Conservation (phyloP, 2,329 filamentous ascomycete genomes). For the Penicillium capsulatum region DNA sequence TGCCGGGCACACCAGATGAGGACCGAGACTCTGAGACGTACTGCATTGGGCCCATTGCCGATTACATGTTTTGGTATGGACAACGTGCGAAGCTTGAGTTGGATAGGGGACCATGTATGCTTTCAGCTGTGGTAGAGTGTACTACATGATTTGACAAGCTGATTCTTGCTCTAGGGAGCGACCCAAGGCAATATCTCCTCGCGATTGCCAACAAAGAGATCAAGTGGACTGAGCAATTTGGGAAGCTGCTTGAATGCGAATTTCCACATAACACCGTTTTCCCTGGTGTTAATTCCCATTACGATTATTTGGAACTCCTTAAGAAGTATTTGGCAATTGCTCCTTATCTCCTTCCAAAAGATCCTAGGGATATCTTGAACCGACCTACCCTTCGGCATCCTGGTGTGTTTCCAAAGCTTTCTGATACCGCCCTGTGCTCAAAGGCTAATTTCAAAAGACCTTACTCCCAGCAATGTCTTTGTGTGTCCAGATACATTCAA, state of each 20-base stretch:
- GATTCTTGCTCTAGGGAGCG: conserved; percentile 13
- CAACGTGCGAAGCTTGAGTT: conserved; percentile 16
- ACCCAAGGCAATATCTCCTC: conserved; percentile 16
- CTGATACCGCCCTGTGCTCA: background rate
- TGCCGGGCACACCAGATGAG: conserved; percentile 4
- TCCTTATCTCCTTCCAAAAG: conserved; percentile 20
- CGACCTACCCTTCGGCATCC: conserved; percentile 22
- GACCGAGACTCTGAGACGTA: conserved; percentile 15
- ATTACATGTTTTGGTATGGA: conserved; percentile 30
- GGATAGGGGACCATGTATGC: conserved; percentile 24
- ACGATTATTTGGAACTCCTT: conserved; percentile 20
- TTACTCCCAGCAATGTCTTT: conserved; percentile 23
- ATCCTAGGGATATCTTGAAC: conserved; percentile 5
- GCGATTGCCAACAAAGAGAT: conserved; percentile 19
- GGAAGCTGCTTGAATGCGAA: conserved; percentile 17
- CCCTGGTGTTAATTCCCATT: conserved; percentile 13
- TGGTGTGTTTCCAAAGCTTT: conserved; percentile 4
- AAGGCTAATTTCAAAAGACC: conserved; percentile 15
- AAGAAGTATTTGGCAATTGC: conserved; percentile 21
- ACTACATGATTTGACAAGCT: background rate
- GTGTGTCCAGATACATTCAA: conserved; percentile 17
- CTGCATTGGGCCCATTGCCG: conserved; percentile 21
- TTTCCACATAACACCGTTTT: conserved; percentile 23
- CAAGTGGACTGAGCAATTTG: conserved; percentile 15
- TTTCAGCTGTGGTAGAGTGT: background rate